Evolutionary conservation across 371 early-diverging fungal genomes (phyloP).

Genomic region (Mortierella sp.): DNA sequence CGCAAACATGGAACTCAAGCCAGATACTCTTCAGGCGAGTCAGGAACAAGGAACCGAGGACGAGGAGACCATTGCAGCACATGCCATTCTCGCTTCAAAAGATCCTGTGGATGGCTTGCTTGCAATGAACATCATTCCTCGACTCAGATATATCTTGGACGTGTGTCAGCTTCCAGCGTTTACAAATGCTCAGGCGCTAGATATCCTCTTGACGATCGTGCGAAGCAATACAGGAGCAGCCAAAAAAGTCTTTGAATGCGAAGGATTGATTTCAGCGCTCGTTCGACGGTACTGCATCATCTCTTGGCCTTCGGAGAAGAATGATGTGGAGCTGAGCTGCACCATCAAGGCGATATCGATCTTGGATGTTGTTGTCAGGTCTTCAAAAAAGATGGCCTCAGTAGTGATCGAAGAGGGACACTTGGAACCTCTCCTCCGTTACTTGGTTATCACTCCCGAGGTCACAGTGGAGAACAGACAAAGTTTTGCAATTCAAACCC

Average conservation of each 20-base stretch:
- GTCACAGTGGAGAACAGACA: constrained; percentile 30
- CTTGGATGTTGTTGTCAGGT: constrained; percentile 58
- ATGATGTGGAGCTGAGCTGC: constrained; percentile 31
- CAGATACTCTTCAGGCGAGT: constrained; percentile 42
- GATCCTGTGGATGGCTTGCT: constrained; percentile 66
- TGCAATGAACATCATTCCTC: constrained; percentile 65
- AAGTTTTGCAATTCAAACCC: constrained; percentile 57
- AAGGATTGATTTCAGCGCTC: constrained; percentile 59
- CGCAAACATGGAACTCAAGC: constrained; percentile 51
- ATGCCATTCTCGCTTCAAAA: constrained; percentile 61
- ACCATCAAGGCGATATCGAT: constrained; percentile 59
- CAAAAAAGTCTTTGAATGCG: constrained; percentile 59
- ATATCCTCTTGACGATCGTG: constrained; percentile 60
- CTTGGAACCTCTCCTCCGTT: constrained; percentile 54
- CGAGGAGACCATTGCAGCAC: constrained; percentile 53
- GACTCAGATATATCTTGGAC: constrained; percentile 65
- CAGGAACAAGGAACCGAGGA: constrained; percentile 47
- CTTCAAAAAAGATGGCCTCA: constrained; percentile 59
- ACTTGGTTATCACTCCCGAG: constrained; percentile 58
- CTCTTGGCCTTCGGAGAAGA: constrained; percentile 61
- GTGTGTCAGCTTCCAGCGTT: constrained; percentile 54
- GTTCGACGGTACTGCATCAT: constrained; percentile 56
- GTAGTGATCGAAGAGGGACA: constrained; percentile 55
- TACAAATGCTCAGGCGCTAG: constrained; percentile 58
- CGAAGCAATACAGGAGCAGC: constrained; percentile 59